Conservation (phyloP, 306 rosid genomes). For the Sindora glabra region DNA sequence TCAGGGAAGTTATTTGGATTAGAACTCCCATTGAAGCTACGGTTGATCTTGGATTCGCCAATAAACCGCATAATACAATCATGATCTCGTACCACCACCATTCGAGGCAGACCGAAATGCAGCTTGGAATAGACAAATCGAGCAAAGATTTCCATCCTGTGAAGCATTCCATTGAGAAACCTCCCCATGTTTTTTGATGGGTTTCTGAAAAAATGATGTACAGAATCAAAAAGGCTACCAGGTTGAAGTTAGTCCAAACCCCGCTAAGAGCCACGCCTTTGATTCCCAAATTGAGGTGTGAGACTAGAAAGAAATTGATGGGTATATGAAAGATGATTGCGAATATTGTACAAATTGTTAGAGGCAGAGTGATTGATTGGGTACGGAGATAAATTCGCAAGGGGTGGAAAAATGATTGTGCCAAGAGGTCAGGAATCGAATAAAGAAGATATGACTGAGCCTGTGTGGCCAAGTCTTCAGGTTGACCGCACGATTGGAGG, state of each 20-base stretch:
- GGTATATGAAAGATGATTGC: conserved; percentile 75
- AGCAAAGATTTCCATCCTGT: conserved; percentile 52
- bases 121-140: conserved; percentile 71
- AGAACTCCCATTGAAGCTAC: conserved; percentile 93
- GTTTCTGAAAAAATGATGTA: conserved; percentile 46
- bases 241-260: conserved; percentile 67
- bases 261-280: conserved; percentile 76
- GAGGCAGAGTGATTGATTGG: conserved; percentile 85
- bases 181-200: conserved; percentile 61
- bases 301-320: conserved; percentile 55
- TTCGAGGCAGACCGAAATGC: conserved; percentile 84
- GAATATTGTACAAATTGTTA: conserved; percentile 58
- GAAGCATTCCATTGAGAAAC: conserved; percentile 51
- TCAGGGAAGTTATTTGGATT: conserved; percentile 77
- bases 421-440: conserved; percentile 86
- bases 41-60: conserved; percentile 54
- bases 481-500: conserved; percentile 64
- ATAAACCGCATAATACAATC: conserved; percentile 70
- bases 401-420: conserved; percentile 77
- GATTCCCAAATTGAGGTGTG: conserved; percentile 47
- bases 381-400: conserved; percentile 69
- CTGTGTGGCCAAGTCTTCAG: conserved; percentile 52
- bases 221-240: conserved; percentile 46
- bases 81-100: conserved; percentile 99
- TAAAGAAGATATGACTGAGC: conserved; percentile 69